Base-by-base conservation (phyloP, 805 yeast species). In the Millerozyma acaciae region DNA sequence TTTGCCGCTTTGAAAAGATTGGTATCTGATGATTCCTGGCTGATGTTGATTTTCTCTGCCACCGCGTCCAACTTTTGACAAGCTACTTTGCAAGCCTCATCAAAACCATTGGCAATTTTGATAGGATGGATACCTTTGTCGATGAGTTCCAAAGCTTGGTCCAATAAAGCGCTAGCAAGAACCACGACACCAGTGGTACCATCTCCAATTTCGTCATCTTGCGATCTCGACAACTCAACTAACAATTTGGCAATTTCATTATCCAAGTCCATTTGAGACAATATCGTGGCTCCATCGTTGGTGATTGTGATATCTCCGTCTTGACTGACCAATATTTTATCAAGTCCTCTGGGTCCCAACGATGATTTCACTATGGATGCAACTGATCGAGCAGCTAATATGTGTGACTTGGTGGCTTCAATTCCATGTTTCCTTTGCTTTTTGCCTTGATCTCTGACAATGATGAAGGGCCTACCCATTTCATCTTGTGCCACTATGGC, bases 161-260 rank as follows among this genome's bases (percentile, higher is more conserved):
- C 97, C 38, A 93, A 70, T 43, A 93, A 68, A 2, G 97, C 95
- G 45, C 96, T 84, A 1, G 98, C 97, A 33, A 93, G 68, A 2
- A 93, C 97, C 34, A 93, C 97, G 18, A 93, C 99, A 55, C 97
- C 97, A 4, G 99, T 93, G 18, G 99, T 93, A 54, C 98, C 98
- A 59, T 90, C 98, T 36, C 98, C 98, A 56, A 90, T 87, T 65
- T 90, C 97, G 57, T 93, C 96, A 60, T 90, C 98, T 69, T 90
- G 98, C 17, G 96, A 85, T 58, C 77, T 84, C 19, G 96, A 84
- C 44, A 93, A 73, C 63, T 94, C 96, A 13, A 93, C 99, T 53
- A 93, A 68, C 40, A 93, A 70, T 62, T 93, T 93, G 45, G 98
- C 99, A 48, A 93, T 88, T 64, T 93, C 95, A 60, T 84, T 89